Percentiles rank a stretch among this genome's conserved stretches.
Conservation (phyloP, 2,329 filamentous ascomycete genomes). For the Metarhizium brunneum region DNA sequence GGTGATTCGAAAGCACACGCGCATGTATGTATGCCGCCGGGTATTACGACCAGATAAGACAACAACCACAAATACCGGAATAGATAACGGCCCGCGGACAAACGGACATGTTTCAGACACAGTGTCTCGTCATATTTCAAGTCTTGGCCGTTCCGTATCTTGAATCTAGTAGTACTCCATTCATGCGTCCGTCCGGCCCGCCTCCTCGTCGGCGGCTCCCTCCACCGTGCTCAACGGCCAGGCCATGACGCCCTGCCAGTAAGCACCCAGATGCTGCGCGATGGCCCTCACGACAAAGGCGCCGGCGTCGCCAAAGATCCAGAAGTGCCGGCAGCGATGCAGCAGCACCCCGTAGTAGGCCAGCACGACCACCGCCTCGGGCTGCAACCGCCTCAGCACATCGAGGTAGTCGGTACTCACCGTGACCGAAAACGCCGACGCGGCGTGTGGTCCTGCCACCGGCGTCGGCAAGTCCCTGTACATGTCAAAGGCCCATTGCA, state of each 20-base stretch:
- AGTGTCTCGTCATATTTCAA: too few relatives aligned
- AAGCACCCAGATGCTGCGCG: constrained; percentile 20
- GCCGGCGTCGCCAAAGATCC: constrained; percentile 34
- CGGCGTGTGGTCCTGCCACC: constrained; percentile 19
- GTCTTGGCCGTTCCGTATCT: too few relatives aligned
- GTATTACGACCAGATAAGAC: too few relatives aligned
- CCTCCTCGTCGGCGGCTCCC: neutral
- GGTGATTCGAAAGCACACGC: too few relatives aligned
- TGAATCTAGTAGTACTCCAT: too few relatives aligned
- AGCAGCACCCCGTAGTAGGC: constrained; percentile 40
- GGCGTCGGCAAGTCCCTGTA: constrained; percentile 14
- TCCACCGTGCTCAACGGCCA: constrained; percentile 24
- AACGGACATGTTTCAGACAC: too few relatives aligned
- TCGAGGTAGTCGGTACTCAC: constrained; percentile 24
- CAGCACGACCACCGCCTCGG: constrained; percentile 35
- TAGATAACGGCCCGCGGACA: too few relatives aligned
- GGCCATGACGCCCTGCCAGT: constrained; percentile 22
- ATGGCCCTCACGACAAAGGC: constrained; percentile 21
- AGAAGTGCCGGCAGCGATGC: constrained; percentile 28
- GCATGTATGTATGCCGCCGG: too few relatives aligned
- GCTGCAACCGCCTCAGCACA: constrained; percentile 23
- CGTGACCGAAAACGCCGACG: constrained; percentile 22
- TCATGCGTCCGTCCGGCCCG: too few relatives aligned
- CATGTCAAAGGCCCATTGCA: constrained; percentile 27
- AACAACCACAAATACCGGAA: too few relatives aligned